Base-by-base conservation (phyloP, 495 filamentous ascomycete species). In the Corynascus novoguineensis region DNA sequence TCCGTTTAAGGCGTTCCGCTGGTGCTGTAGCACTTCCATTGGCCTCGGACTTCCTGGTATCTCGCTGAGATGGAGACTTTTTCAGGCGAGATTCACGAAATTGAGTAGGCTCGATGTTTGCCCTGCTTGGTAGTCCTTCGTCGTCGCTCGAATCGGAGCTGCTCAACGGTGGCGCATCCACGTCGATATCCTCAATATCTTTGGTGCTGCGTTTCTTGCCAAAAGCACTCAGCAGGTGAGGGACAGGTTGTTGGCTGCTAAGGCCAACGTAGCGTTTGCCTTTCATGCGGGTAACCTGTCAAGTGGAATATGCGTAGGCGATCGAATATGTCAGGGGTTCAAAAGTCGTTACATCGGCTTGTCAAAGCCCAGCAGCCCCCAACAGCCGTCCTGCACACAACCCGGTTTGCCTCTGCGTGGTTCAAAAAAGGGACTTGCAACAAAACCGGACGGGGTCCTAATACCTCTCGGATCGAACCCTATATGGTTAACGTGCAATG, bases 91-190 rank as follows among this genome's bases (percentile, higher is more conserved):
- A 28, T 38, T 41, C 35, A 12, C 1, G 0, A 17, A 46, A 60
- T 8, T 1, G 28, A 37, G 31, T 49, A 4, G 56, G 47, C 25
- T 17, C 21, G n/a, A 60, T 60, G 3, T 48, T 22, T 0, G 40
- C 58, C 28, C 32, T 48, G 10, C 15, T 28, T 8, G 61, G 29
- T 4, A 50, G 40, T 10, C 45, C 54, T 19, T 58, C 46, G 21
- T 58, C 47, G 31, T 50, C 48, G 21, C 35, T 44, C 14, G 34
- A 28, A 25, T 53, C 46, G 2, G 57, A 55, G 49, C 53, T 58
- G 28, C 40, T 55, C 31, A 64, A 0, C 17, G 64, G 64, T 7
- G 64, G 61, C 24, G 53, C 58, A 35, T 64, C 53, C 7, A 51
- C 44, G 9, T 15, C 32, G 3, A 51, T 32, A 2, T 48, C 34